Evolutionary conservation across 2,329 filamentous ascomycete species (phyloP).

Genomic region (Claviceps capensis): DNA sequence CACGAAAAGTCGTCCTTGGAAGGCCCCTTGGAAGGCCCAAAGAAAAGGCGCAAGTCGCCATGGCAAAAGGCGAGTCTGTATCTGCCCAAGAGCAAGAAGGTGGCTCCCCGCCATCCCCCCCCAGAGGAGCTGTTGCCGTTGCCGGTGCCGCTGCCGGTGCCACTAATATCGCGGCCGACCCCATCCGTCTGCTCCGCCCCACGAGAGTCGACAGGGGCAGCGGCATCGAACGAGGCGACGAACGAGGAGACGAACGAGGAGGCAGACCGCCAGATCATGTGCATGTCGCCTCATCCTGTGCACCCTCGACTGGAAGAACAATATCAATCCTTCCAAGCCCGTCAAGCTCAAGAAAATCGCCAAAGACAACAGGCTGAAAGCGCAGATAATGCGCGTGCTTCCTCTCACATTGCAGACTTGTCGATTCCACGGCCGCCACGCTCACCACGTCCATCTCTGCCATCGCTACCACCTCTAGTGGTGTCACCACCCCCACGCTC

Average conservation of each 20-base stretch:
- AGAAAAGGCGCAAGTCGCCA: conserved; percentile 8
- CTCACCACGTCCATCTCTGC: background rate
- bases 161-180: background rate
- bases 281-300: conserved; percentile 11
- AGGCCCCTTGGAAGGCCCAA: background rate
- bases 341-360: background rate
- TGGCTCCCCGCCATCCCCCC: background rate
- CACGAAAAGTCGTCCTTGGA: background rate
- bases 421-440: conserved; percentile 6
- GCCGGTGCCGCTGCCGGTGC: background rate
- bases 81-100: conserved; percentile 6
- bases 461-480: background rate
- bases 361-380: background rate
- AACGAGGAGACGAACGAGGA: background rate
- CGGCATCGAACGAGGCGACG: no score
- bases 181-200: background rate
- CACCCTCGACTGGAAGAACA: conserved; percentile 11
- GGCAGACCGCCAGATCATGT: conserved; percentile 1
- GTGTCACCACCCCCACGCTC: background rate
- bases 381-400: conserved; percentile 19
- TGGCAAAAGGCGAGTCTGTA: conserved; percentile 12
- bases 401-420: conserved; percentile 21
- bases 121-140: background rate
- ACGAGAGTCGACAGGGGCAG: background rate
- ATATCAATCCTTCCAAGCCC: conserved; percentile 17